Conservation (phyloP, 208 protist species). For the Phytomonas sp. region DNA sequence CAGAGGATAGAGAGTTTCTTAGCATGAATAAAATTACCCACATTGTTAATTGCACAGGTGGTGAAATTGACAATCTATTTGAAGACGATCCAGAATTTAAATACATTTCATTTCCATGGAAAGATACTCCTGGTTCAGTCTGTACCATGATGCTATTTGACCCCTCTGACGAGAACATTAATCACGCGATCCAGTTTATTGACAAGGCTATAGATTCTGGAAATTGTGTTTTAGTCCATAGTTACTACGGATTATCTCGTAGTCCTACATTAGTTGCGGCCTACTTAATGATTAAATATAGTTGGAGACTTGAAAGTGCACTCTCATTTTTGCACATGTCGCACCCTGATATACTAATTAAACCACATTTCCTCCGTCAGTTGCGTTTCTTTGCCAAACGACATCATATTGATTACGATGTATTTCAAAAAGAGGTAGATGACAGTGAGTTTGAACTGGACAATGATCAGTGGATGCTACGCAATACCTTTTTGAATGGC, state of each 20-base stretch:
- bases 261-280: conserved; percentile 76
- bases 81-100: conserved; percentile 55
- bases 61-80: conserved; percentile 78
- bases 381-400: conserved; percentile 82
- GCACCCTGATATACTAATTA: conserved; percentile 84
- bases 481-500: conserved; percentile 85
- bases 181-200: conserved; percentile 66
- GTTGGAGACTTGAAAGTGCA: conserved; percentile 85
- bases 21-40: conserved; percentile 90
- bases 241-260: conserved; percentile 69
- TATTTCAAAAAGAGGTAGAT: conserved; percentile 79
- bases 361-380: conserved; percentile 87
- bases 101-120: conserved; percentile 90
- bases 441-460: conserved; percentile 75
- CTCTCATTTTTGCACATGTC: conserved; percentile 78
- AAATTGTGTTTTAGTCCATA: conserved; percentile 88
- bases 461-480: conserved; percentile 90
- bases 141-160: conserved; percentile 84
- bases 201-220: conserved; percentile 72
- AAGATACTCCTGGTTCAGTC: conserved; percentile 59
- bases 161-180: conserved; percentile 72
- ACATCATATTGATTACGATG: conserved; percentile 63
- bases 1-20: conserved; percentile 84
- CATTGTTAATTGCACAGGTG: conserved; percentile 88
- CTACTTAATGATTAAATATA: conserved; percentile 90